phyloP scores from a whole-genome alignment of 2,329 filamentous ascomycete species.

The Rachicladosporium sp. region DNA sequence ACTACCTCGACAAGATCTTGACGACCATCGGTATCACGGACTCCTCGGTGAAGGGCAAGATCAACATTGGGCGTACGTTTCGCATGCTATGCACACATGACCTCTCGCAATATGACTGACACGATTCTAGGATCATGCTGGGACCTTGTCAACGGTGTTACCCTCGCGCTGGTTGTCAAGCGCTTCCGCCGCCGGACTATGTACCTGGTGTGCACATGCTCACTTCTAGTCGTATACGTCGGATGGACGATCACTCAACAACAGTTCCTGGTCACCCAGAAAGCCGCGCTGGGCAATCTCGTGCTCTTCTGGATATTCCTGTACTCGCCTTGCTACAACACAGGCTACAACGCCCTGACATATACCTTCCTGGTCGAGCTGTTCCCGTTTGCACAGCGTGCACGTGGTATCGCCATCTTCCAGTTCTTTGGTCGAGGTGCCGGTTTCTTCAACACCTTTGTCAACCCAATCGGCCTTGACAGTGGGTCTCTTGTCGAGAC shows the following conservation, averaged over 20 bases:
- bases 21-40: constrained; percentile 19
- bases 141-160: constrained; percentile 27
- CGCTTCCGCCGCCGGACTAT: constrained; percentile 31
- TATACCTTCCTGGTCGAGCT: constrained; percentile 52
- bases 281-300: constrained; percentile 25
- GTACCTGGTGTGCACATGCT: constrained; percentile 37
- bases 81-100: too few relatives aligned
- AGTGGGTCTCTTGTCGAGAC: constrained; percentile 8
- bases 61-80: constrained; percentile 25
- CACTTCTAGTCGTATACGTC: constrained; percentile 42
- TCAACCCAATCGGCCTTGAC: constrained; percentile 34
- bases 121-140: constrained; percentile 20
- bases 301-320: constrained; percentile 48
- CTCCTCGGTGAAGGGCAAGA: constrained; percentile 19
- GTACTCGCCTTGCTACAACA: constrained; percentile 49
- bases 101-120: too few relatives aligned
- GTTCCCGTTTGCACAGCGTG: constrained; percentile 45
- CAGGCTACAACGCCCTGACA: constrained; percentile 53
- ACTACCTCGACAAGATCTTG: constrained; percentile 20
- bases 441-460: constrained; percentile 37
- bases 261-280: constrained; percentile 24
- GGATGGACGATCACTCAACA: constrained; percentile 42
- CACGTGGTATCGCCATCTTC: constrained; percentile 46
- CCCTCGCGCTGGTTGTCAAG: constrained; percentile 27
- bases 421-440: constrained; percentile 41